Conservation (phyloP, 768 basidiomycete species). For the Trametes maxima region DNA sequence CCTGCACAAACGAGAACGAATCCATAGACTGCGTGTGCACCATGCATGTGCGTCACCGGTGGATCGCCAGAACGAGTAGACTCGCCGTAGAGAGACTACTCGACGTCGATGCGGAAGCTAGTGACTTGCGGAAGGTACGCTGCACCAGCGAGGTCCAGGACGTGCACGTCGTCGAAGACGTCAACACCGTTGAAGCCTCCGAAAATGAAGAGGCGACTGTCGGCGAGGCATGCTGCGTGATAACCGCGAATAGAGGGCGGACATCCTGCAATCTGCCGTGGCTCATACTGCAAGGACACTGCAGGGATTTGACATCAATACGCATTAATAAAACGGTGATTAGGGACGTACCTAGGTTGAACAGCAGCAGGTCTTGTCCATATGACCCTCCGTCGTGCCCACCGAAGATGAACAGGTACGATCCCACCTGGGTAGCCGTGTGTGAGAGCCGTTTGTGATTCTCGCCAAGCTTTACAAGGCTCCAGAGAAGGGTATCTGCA, state of each 20-base stretch:
- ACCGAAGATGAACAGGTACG: slow-evolving; percentile 86
- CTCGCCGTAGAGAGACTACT: too few species aligned
- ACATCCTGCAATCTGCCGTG: slow-evolving; percentile 65
- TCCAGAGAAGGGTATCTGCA: slow-evolving; percentile 39
- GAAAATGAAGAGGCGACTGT: slow-evolving; percentile 82
- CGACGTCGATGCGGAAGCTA: slow-evolving; percentile 36
- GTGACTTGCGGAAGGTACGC: slow-evolving; percentile 81
- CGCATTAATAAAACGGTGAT: not conserved
- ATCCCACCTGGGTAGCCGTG: slow-evolving; percentile 87
- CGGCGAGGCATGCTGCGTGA: slow-evolving; percentile 79
- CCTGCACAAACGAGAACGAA: not conserved
- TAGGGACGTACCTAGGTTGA: slow-evolving; percentile 82
- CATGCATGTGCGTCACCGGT: not conserved
- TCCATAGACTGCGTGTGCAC: not conserved
- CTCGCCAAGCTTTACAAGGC: slow-evolving; percentile 43
- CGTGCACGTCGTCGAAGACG: slow-evolving; percentile 83
- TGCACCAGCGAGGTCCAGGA: slow-evolving; percentile 82
- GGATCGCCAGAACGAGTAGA: not conserved
- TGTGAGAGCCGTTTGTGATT: slow-evolving; percentile 75
- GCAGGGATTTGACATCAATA: not conserved
- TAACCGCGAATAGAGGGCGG: slow-evolving; percentile 80
- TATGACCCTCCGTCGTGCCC: slow-evolving; percentile 86
- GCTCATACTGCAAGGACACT: slow-evolving; percentile 88
- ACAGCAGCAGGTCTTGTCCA: slow-evolving; percentile 71
- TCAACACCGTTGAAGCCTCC: slow-evolving; percentile 88